Evolutionary conservation across 768 basidiomycete genomes (phyloP), one percentile per base, ranked within the genome.

Genomic region (Kwoniella sp.): DNA sequence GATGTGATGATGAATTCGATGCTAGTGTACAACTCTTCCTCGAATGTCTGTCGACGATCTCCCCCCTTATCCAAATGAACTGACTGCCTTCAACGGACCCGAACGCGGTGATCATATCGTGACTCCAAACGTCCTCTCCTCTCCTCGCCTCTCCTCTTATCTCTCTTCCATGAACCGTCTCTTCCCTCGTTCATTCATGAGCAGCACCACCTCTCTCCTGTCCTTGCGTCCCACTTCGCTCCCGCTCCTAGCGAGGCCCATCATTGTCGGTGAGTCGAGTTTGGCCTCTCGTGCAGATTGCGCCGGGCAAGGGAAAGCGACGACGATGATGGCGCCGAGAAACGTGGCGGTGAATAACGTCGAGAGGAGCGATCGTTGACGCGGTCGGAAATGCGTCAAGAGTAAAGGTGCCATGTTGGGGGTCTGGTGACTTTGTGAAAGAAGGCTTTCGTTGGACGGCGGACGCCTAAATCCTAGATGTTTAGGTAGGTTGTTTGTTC

Each of bases 401-500:
- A 79, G 73, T 0, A 81, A 71, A 17, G 80, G 80, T 12, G 80
- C 79, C 80, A 81, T 81, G 22, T 67, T 55, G n/a, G n/a, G n/a
- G n/a, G 11, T 55, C 0, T 28, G 30, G 37, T 34, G 56, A 37
- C 4, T 54, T 17, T n/a, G n/a, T n/a, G n/a, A n/a, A 22, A 51
- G 20, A 9, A 51, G n/a, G 26, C 23, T n/a, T n/a, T n/a, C 8
- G 25, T 28, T 26, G 12, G 53, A 26, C 7, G 8, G 7, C 7
- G 53, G n/a, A 26, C 12, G 26, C n/a, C n/a, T n/a, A n/a, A n/a
- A n/a, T n/a, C n/a, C n/a, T n/a, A 29, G 26, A 7, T 54, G 8
- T 25, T 54, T 54, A 28, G 4, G 5, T 25, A n/a, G n/a, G n/a
- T 54, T 54, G 26, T 4, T 8, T 54, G 11, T 23, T 22, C 5